Base-by-base conservation (phyloP, 805 yeast genomes). In the Saturnispora quitensis region DNA sequence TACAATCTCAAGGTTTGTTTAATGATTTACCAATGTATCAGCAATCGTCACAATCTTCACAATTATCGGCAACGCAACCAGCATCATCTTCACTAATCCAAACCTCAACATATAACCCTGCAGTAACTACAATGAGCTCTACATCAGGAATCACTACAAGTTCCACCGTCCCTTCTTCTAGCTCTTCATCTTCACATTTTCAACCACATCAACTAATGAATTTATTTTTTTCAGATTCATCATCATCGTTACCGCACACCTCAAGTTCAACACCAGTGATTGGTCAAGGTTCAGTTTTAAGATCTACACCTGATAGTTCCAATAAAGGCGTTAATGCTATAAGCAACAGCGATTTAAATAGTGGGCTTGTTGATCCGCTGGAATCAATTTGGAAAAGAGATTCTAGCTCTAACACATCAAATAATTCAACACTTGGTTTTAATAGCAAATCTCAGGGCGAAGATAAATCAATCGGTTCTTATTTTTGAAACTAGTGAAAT, bases 371-470 rank as follows among this genome's bases (percentile, higher is more conserved):
- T 25, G 58, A 55, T 51, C 58, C 58, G 12, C 34, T 55, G 5
- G 58, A 55, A 45, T 46, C 53, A 3, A 55, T 55, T 42, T 55
- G 58, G 58, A 55, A 55, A 43, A 53, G 56, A 36, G 55, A 47
- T 24, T 22, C 35, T 20, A 43, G 35, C 18, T 13, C 43, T n/a
- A 20, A 22, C 12, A 43, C 20, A 36, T 36, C 45, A 28, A 27
- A 38, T 25, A 33, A 31, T 45, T 42, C 42, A 28, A 43, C 36
- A 28, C 27, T 25, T 20, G 50, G 28, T 13, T 33, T 48, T 13
- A 24, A 20, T 17, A 33, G 17, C 33, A 38, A 31, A n/a, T 15
- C 22, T 20, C 27, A 27, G 24, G 50, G 17, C 6, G 45, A 34
- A 15, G 46, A 36, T 24, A 25, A 33, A 18, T 28, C 47, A 18